A percentile compares a stretch with the other conserved stretches of the same genome.
These are phyloP conservation scores for Moesziomyces sp. DNA, from an alignment of 1,284 basidiomycete species.

Conservation along the genomic window DNA sequence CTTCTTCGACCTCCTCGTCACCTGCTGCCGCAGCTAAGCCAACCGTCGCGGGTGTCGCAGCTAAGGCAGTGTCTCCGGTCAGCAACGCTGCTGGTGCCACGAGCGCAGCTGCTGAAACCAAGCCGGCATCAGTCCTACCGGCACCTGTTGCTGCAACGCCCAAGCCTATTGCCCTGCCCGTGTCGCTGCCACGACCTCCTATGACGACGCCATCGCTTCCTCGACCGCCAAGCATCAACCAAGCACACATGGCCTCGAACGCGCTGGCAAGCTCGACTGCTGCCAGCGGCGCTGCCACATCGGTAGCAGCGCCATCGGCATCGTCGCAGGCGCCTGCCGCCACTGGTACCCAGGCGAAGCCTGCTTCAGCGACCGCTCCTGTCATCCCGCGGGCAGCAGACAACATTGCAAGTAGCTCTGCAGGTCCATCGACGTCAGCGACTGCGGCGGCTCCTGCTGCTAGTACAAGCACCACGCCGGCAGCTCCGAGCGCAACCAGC, in stretches of 20 bases:
- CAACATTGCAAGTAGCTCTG: conserved; percentile 1
- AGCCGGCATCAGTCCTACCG: conserved; percentile 10
- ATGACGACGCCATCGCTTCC: conserved; percentile 37
- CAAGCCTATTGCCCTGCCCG: conserved; percentile 27
- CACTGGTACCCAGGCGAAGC: conserved; percentile 2
- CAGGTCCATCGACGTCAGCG: conserved; percentile 8
- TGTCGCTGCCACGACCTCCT: conserved; percentile 38
- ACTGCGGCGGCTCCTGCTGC: conserved; percentile 4
- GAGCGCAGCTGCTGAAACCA: conserved; percentile 7
- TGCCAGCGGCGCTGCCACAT: background rate
- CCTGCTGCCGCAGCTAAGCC: conserved; percentile 6
- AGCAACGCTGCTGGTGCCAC: conserved; percentile 3
- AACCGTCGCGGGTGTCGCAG: conserved; percentile 2
- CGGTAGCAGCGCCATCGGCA: conserved; percentile 7
- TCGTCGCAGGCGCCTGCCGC: conserved; percentile 1
- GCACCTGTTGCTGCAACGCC: conserved; percentile 1
- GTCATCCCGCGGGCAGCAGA: background rate
- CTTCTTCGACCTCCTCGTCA: background rate
- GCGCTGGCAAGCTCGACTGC: conserved; percentile 1
- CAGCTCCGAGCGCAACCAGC: conserved; percentile 1
- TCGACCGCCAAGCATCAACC: conserved; percentile 41
- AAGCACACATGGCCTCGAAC: conserved; percentile 25
- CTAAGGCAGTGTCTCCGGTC: conserved; percentile 2
- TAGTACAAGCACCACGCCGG: conserved; percentile 7
- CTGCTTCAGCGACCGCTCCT: conserved; percentile 3